Evolutionary conservation across 2,329 filamentous ascomycete species (phyloP), one percentile per base, ranked within the genome.

Genomic region (Neofusicoccum laricinum): DNA sequence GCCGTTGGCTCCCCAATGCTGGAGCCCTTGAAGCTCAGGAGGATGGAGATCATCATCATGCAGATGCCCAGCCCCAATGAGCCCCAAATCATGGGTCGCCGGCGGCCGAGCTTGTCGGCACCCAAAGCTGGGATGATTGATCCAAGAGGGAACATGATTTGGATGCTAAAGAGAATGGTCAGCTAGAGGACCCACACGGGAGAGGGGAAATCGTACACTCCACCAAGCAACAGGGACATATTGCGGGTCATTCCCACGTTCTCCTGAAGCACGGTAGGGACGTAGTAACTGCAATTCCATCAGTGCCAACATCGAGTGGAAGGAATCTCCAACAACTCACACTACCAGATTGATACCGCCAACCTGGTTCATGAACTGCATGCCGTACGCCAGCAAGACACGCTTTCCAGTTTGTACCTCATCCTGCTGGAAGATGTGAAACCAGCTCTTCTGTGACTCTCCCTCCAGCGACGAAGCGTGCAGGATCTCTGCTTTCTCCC

Each of bases 341-440:
- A 75, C 73, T 19, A 71, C 66, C 53, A 73, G 72, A 62, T 73
- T 73, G 11, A 61, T 62, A 30, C 55, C 63, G 32, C 84, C 82
- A 5, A 87, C 76, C 67, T 89, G 87, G 71, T 88, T 86, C 81
- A 88, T 86, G 57, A 88, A 78, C 72, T 89, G 86, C 10, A 81
- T 82, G 19, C 80, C 82, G 1, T 83, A 79, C 12, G 86, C 86
- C 7, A 89, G 79, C 43, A 88, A 65, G 78, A 88, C 85, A 50
- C 87, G 87, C 77, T 86, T 87, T 68, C 86, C 86, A 61, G 53
- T 58, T 38, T 58, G 53, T 67, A 88, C 79, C 3, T 77, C 59
- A 69, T 71, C 67, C 76, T 74, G 30, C 74, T 73, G 30, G 32
- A 64, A 64, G 10, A 64, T 58, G 14, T 64, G 62, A 17, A 64